These are phyloP conservation scores for Xerocomus potaroensis DNA, from an alignment of 768 basidiomycete genomes.

Conservation along the genomic window DNA sequence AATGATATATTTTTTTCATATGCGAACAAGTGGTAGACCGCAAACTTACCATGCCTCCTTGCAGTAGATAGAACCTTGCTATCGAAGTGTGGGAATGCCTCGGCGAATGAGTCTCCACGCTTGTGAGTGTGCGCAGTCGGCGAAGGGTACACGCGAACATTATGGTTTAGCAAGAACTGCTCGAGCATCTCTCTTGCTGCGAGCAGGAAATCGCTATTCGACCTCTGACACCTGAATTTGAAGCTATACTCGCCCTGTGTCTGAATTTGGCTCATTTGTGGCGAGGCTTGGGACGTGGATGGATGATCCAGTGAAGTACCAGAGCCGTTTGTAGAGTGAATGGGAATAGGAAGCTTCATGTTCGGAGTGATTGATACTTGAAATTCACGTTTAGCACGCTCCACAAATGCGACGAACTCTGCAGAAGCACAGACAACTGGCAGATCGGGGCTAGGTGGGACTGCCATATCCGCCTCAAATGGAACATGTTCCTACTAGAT, in stretches of 20 bases:
- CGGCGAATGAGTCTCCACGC: slow-evolving; percentile 88
- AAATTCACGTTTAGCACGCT: slow-evolving; percentile 88
- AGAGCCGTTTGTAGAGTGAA: slow-evolving; percentile 42
- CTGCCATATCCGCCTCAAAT: slow-evolving; percentile 91
- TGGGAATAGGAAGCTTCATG: slow-evolving; percentile 45
- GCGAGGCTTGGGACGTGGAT: slow-evolving; percentile 15
- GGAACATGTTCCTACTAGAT: slow-evolving; percentile 84
- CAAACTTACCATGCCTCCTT: slow-evolving; percentile 53
- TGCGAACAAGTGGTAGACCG: slow-evolving; percentile 31
- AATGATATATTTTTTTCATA: neutral
- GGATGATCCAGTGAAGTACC: slow-evolving; percentile 48
- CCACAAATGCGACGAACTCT: slow-evolving; percentile 85
- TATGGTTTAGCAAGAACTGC: slow-evolving; percentile 81
- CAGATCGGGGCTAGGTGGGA: slow-evolving; percentile 80
- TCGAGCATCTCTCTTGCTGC: slow-evolving; percentile 91
- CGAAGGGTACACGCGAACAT: slow-evolving; percentile 77
- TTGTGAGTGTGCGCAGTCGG: slow-evolving; percentile 77
- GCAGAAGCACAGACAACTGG: slow-evolving; percentile 66
- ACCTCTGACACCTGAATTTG: slow-evolving; percentile 93
- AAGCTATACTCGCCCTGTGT: slow-evolving; percentile 70
- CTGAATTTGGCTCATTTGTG: slow-evolving; percentile 20
- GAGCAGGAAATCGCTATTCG: slow-evolving; percentile 89
- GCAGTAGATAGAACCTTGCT: slow-evolving; percentile 87
- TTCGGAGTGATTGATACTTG: slow-evolving; percentile 88
- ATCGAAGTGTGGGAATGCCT: slow-evolving; percentile 95